A percentile compares a stretch with the other conserved stretches of the same genome.
Evolutionary conservation across 2,329 filamentous ascomycete species (phyloP).

Genomic region (Allantophomopsis cytisporea): DNA sequence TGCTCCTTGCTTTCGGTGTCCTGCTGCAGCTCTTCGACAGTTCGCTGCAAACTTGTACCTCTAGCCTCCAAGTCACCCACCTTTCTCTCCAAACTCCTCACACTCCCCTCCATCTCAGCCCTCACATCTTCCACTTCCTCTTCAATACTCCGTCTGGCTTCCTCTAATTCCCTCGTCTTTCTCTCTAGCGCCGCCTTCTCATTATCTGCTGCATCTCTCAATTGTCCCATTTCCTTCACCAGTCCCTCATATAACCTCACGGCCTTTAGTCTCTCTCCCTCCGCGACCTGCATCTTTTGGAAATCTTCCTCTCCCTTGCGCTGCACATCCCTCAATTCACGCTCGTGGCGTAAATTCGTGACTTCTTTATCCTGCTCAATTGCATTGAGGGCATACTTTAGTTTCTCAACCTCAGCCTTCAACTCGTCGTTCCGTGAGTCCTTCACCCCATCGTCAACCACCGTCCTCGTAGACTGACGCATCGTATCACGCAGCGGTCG

Average conservation of each 20-base stretch:
- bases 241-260: conserved; percentile 33
- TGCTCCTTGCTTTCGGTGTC: conserved; percentile 24
- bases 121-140: conserved; percentile 70
- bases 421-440: conserved; percentile 55
- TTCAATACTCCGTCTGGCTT: conserved; percentile 58
- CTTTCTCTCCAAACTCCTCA: conserved; percentile 47
- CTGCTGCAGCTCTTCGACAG: conserved; percentile 31
- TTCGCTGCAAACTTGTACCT: conserved; percentile 41
- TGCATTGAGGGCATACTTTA: conserved; percentile 54
- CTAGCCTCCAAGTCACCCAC: conserved; percentile 47
- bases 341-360: background rate
- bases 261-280: conserved; percentile 36
- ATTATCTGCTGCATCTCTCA: conserved; percentile 33
- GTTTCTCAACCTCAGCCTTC: conserved; percentile 76
- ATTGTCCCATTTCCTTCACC: conserved; percentile 34
- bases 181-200: conserved; percentile 56
- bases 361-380: conserved; percentile 1
- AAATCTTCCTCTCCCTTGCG: conserved; percentile 78
- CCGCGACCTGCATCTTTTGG: conserved; percentile 47
- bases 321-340: conserved; percentile 41
- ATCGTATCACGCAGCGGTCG: conserved; percentile 13
- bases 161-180: conserved; percentile 55
- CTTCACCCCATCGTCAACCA: conserved; percentile 41
- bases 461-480: conserved; percentile 32
- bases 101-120: conserved; percentile 52